Evolutionary conservation across 805 yeast species (phyloP), one percentile per base, ranked within the genome.

Genomic region (Suhomyces vadensis): DNA sequence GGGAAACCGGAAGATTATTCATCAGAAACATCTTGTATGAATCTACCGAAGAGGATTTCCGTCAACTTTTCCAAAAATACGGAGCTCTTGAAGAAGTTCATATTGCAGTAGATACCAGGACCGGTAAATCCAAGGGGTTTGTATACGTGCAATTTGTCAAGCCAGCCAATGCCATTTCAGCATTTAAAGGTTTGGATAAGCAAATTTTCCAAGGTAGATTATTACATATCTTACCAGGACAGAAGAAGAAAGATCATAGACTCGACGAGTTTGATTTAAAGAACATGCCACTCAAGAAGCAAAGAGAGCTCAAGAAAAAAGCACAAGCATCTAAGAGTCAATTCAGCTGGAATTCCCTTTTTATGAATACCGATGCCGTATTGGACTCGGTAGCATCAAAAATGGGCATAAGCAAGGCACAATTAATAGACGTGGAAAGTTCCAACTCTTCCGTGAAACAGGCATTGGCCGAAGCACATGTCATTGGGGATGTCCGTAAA

Each of bases 381-480:
- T 72, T 94, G 64, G 92, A 89, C 39, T 84, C 94, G 42, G 94
- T 90, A 35, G 97, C 98, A 1, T 62, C 79, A 6, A 85, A 85
- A 55, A 66, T 94, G 65, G 98, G 98, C 6, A 73, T 94, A 39
- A 62, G 82, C 21, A 94, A 92, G 64, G 75, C 94, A 6, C 88
- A 89, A 45, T 75, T 94, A 57, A 78, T 94, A 48, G 95, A 94
- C 63, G 92, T 97, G 1, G 86, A 88, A 54, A 87, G 83, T 51
- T 77, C 95, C 6, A 82, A 76, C 47, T 85, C 96, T 41, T 97
- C 96, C 1, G 98, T 94, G 10, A 88, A 91, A 61, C 98, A 91
- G 65, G 98, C 99, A 0, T 76, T 94, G 50, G 98, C 99, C 0
- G 99, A 94, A 69, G 95, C 97, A 2, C 94, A 90, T 58, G 96